phyloP scores from a whole-genome alignment of 2,329 filamentous ascomycete genomes.

The Chaetomiaceae sp. region DNA sequence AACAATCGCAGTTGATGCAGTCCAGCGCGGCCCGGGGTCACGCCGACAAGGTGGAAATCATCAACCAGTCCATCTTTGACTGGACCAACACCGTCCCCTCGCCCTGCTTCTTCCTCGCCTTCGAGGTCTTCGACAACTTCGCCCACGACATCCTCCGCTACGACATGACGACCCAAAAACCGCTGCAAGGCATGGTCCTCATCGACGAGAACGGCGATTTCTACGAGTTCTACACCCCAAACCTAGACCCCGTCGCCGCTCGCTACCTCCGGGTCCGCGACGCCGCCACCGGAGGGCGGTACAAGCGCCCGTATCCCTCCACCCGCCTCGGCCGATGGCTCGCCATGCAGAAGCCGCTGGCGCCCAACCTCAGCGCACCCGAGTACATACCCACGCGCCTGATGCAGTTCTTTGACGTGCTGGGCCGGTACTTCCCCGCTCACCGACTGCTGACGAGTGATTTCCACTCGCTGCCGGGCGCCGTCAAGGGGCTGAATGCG shows the following conservation, averaged over 20 bases:
- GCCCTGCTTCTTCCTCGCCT: slow-evolving; percentile 94
- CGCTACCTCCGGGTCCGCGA: slow-evolving; percentile 83
- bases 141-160: slow-evolving; percentile 93
- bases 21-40: slow-evolving; percentile 63
- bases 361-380: slow-evolving; percentile 70
- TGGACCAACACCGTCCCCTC: slow-evolving; percentile 85
- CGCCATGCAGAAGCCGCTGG: slow-evolving; percentile 61
- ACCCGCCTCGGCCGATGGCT: slow-evolving; percentile 57
- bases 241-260: slow-evolving; percentile 75
- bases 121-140: slow-evolving; percentile 99
- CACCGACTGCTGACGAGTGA: slow-evolving; percentile 87
- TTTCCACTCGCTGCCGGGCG: slow-evolving; percentile 80
- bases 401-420: slow-evolving; percentile 94
- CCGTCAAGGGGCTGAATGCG: slow-evolving; percentile 79
- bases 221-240: slow-evolving; percentile 83
- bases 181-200: slow-evolving; percentile 83
- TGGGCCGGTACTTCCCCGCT: slow-evolving; percentile 82
- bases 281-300: slow-evolving; percentile 62
- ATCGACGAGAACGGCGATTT: slow-evolving; percentile 85
- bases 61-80: slow-evolving; percentile 92
- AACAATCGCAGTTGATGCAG: slow-evolving; percentile 64
- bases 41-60: slow-evolving; percentile 80
- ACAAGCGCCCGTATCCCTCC: slow-evolving; percentile 57
- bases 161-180: slow-evolving; percentile 72
- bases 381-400: slow-evolving; percentile 93